Evolutionary conservation across 371 early-diverging fungal genomes (phyloP).

Genomic region (Saksenaea vasiformis): DNA sequence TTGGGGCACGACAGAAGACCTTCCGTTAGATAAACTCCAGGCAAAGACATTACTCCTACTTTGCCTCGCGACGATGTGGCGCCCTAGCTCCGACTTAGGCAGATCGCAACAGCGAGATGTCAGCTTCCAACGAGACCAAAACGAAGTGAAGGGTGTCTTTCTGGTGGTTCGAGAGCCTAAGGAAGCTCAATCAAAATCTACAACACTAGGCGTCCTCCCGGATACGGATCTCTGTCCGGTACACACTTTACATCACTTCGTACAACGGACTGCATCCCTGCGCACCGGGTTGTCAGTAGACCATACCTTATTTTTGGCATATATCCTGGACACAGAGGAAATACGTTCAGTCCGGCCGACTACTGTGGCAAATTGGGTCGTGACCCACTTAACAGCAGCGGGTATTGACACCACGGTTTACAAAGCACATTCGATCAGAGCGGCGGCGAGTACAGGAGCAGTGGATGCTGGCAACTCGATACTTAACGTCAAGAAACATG

Average conservation of each 20-base stretch:
- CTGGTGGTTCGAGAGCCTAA: background rate
- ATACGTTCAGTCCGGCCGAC: background rate
- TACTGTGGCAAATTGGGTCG: background rate
- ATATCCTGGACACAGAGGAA: background rate
- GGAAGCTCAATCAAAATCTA: background rate
- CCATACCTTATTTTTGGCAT: background rate
- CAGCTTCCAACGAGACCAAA: background rate
- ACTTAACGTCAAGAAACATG: slow-evolving; percentile 4
- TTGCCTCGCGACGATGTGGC: background rate
- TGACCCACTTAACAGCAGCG: background rate
- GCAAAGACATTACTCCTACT: background rate
- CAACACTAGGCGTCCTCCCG: background rate
- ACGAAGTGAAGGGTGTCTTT: background rate
- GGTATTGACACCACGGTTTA: background rate
- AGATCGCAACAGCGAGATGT: background rate
- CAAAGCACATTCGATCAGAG: background rate
- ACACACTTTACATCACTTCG: background rate
- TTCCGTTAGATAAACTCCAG: background rate
- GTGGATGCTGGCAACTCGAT: slow-evolving; percentile 3
- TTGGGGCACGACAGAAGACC: background rate
- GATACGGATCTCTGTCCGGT: background rate
- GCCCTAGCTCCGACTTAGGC: background rate
- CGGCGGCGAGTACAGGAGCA: slow-evolving; percentile 6
- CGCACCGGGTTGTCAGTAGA: background rate
- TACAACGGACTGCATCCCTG: background rate